Percentiles rank a stretch among this genome's conserved stretches.
phyloP scores from a whole-genome alignment of 2,329 filamentous ascomycete genomes.

The Venturia asperata region DNA sequence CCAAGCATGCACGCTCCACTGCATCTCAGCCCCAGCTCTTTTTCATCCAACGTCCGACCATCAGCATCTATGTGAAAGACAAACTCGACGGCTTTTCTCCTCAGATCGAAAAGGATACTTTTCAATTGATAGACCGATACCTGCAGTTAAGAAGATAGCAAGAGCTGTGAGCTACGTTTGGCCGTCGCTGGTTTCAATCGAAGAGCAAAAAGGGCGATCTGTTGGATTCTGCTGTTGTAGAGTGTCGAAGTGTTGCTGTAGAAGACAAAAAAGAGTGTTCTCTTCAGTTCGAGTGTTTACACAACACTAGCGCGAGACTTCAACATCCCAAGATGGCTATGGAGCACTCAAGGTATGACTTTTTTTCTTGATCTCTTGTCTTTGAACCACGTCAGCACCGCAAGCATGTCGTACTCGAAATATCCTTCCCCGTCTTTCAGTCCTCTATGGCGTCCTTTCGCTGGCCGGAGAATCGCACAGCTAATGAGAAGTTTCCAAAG shows the following conservation, averaged over 20 bases:
- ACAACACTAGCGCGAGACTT: background rate
- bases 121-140: background rate
- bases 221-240: background rate
- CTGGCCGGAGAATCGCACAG: background rate
- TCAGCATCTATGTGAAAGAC: background rate
- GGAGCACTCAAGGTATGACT: background rate
- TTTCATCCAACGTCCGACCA: background rate
- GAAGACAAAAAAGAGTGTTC: background rate
- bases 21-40: background rate
- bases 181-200: background rate
- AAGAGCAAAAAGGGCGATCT: slow-evolving; percentile 1
- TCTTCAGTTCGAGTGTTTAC: background rate
- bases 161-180: background rate
- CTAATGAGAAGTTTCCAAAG: background rate
- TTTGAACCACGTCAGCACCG: background rate
- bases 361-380: background rate
- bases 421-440: background rate
- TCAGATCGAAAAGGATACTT: background rate
- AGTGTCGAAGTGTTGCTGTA: background rate
- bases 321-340: background rate
- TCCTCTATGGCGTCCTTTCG: slow-evolving; percentile 2
- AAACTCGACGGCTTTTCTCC: background rate
- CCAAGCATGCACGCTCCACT: background rate
- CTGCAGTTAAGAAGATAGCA: background rate
- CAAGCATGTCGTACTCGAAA: background rate